A percentile compares a stretch with the other conserved stretches of the same genome.
Conservation (phyloP, 2,329 filamentous ascomycete genomes). For the Onygenales sp. region DNA sequence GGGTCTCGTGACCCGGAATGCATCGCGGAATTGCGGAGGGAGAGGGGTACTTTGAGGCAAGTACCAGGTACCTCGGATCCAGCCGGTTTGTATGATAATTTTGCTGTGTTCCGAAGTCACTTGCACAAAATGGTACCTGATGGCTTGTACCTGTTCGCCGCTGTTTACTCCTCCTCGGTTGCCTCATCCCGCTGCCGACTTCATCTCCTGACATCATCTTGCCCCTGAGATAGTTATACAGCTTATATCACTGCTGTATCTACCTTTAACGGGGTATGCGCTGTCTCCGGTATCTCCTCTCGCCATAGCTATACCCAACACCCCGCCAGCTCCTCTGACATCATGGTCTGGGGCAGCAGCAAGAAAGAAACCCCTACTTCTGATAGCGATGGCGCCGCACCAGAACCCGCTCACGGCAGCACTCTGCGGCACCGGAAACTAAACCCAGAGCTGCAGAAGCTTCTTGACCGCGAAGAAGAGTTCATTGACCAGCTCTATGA, state of each 20-base stretch:
- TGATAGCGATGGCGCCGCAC: constrained; percentile 12
- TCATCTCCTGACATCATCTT: too few species aligned
- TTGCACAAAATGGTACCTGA: too few species aligned
- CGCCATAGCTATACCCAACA: neutral
- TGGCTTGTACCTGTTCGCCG: neutral
- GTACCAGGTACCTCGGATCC: too few species aligned
- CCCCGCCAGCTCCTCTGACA: neutral
- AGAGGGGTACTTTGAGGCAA: neutral
- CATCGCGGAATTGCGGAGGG: neutral
- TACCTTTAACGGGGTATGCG: neutral
- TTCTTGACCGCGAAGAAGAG: constrained; percentile 55
- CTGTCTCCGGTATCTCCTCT: neutral
- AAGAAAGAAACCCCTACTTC: constrained; percentile 23
- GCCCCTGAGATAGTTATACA: too few species aligned
- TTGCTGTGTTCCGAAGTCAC: too few species aligned
- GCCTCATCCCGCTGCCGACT: too few species aligned
- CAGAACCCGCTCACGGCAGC: constrained; percentile 37
- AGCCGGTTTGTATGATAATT: too few species aligned
- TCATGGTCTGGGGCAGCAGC: constrained; percentile 25
- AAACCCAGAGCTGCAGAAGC: constrained; percentile 45
- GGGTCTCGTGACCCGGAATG: neutral
- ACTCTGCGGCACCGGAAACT: constrained; percentile 28
- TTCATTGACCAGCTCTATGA: constrained; percentile 70
- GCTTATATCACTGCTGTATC: neutral
- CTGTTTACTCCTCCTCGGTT: neutral